Base-by-base conservation (phyloP, 306 rosid genomes). In the Corylus heterophylla region DNA sequence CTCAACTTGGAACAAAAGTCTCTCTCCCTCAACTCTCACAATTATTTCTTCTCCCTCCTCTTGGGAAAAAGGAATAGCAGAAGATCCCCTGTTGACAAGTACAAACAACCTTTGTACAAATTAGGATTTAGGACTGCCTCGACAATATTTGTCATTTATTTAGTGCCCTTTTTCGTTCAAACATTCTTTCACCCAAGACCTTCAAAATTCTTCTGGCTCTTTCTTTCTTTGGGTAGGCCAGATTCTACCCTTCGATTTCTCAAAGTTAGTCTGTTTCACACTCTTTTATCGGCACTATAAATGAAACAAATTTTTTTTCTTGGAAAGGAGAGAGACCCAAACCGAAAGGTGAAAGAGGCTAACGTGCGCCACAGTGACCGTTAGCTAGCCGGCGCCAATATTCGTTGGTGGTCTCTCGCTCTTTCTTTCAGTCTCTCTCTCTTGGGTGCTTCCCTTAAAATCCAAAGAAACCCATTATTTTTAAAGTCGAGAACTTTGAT, bases 381-480 rank as follows among this genome's bases (percentile, higher is more conserved):
- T 89, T 90, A 85, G 74, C 80, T 79, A 88, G 82, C 86, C 92
- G 83, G 92, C 93, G 92, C 93, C 89, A 89, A 92, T 88, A 87
- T 86, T 84, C 91, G 79, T 81, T 88, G 80, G 61, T 80, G 84
- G 82, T 68, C 67, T 72, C 74, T 51, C 71, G 61, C 73, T 74
- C 83, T 37, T 37, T 76, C 37, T 39, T 74, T 52, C 9, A 77
- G 42, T 75, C 12, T 85, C 75, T 80, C 52, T 62, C 44, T 56
- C 81, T 64, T 52, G 58, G 51, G 4, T 50, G 66, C 61, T 59
- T 77, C 81, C 75, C 77, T 81, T 85, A 81, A 84, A 88, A 85
- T 79, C 87, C 86, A 88, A 86, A 83, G 75, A 79, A 83, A 76
- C 76, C 79, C 85, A 55, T 39, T 80, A 83, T 78, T 79, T 78